Base-by-base conservation (phyloP, 2,329 filamentous ascomycete genomes). In the Knoxdaviesia capensis region DNA sequence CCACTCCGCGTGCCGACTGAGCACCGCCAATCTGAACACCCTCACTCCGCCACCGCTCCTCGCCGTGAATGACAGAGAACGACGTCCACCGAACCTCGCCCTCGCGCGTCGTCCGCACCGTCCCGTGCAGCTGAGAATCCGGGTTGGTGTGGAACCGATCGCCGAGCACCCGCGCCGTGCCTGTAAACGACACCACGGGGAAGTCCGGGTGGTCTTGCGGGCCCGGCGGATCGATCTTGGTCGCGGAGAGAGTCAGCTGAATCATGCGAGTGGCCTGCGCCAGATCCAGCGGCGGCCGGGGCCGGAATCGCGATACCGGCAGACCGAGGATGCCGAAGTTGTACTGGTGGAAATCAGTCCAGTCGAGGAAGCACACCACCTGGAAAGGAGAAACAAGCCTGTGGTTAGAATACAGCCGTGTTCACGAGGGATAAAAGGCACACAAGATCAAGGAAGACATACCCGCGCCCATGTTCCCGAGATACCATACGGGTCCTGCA, bases 71-170 rank as follows among this genome's bases (percentile, higher is more conserved):
- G 8, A 84, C 65, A 1, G 74, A 80, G 42, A 73, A 71, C 0
- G 73, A 77, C 2, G 77, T 82, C 82, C 82, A 87, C 37, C 77
- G 63, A 5, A 87, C 74, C 47, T 85, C 79, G 7, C 80, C 79
- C 47, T 82, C 68, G 7, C 65, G 64, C 0, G 80, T 86, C 48
- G 78, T 58, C 7, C 76, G 63, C 1, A 81, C 80, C 1, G 59
- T 67, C 2, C 80, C 75, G n/a, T 69, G 52, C 52, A 3, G 48
- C 50, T 47, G 43, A 34, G 43, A 53, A 54, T 48, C 39, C 35
- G 41, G 37, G 11, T 39, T 31, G 31, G 31, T 7, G n/a, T 31
- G 31, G 29, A 31, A 77, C 7, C 62, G 63, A 29, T 71, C 68
- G 50, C 83, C 75, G 6, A 82, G 56, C 4, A 74, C 71, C 34